A percentile compares a stretch with the other conserved stretches of the same genome.
phyloP scores from a whole-genome alignment of 2,329 filamentous ascomycete genomes.

The Aspergillus fischeri region DNA sequence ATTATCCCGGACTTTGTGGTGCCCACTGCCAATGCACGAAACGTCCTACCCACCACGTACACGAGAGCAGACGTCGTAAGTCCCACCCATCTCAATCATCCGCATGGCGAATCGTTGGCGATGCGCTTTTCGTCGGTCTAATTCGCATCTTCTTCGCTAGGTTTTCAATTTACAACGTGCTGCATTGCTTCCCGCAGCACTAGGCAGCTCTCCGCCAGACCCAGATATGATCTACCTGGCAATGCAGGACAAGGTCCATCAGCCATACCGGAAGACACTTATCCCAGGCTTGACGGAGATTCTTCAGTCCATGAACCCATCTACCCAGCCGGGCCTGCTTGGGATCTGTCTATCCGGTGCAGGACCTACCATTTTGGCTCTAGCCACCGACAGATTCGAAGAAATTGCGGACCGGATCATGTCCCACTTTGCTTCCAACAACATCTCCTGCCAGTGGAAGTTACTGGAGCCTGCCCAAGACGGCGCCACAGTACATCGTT shows the following conservation, averaged over 20 bases:
- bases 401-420: constrained; percentile 79
- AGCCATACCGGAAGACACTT: constrained; percentile 86
- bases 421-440: constrained; percentile 60
- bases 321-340: constrained; percentile 78
- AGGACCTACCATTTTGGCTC: constrained; percentile 87
- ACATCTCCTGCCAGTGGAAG: constrained; percentile 78
- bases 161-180: constrained; percentile 91
- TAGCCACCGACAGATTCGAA: constrained; percentile 87
- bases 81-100: constrained; percentile 14
- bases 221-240: constrained; percentile 92
- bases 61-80: constrained; percentile 75
- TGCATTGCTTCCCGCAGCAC: constrained; percentile 80
- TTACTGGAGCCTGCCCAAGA: constrained; percentile 81
- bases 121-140: not conserved
- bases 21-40: constrained; percentile 84
- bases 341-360: constrained; percentile 94
- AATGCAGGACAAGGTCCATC: constrained; percentile 98
- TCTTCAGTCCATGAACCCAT: constrained; percentile 83
- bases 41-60: constrained; percentile 77
- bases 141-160: constrained; percentile 18
- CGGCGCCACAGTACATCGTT: constrained; percentile 36
- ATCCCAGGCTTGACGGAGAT: constrained; percentile 92
- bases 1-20: constrained; percentile 97
- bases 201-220: constrained; percentile 85
- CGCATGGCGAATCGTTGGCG: not conserved